Conservation (phyloP, 306 rosid genomes). For the Oxytropis ochrocephala region DNA sequence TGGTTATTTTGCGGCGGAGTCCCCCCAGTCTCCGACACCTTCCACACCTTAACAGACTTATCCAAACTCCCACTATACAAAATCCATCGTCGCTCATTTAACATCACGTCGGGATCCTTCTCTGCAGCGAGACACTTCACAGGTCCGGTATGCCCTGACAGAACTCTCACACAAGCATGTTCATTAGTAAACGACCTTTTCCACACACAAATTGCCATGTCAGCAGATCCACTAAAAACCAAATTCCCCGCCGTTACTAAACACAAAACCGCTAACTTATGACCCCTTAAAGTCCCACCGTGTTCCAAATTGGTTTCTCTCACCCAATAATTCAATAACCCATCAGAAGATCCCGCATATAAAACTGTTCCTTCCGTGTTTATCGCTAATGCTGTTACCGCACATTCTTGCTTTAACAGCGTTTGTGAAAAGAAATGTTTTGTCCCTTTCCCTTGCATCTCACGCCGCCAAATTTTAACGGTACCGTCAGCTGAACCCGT, state of each 20-base stretch:
- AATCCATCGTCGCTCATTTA: constrained; percentile 44
- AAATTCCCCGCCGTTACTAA: constrained; percentile 51
- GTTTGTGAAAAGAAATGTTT: constrained; percentile 78
- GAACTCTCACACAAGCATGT: constrained; percentile 36
- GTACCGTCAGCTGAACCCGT: constrained; percentile 89
- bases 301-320: constrained; percentile 37
- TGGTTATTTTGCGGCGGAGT: not conserved
- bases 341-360: constrained; percentile 76
- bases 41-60: constrained; percentile 90
- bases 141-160: constrained; percentile 76
- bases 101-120: constrained; percentile 33
- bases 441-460: constrained; percentile 73
- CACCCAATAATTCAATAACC: constrained; percentile 67
- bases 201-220: constrained; percentile 84
- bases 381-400: constrained; percentile 59
- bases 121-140: constrained; percentile 81
- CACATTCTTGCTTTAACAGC: constrained; percentile 68
- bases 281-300: constrained; percentile 55
- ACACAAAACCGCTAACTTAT: constrained; percentile 73
- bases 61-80: constrained; percentile 92
- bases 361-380: constrained; percentile 31
- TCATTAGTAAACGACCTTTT: constrained; percentile 33
- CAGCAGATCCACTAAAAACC: constrained; percentile 80
- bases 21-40: constrained; percentile 36
- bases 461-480: constrained; percentile 76